Evolutionary conservation across 306 rosid species (phyloP).

Genomic region (Cicer arietinum): DNA sequence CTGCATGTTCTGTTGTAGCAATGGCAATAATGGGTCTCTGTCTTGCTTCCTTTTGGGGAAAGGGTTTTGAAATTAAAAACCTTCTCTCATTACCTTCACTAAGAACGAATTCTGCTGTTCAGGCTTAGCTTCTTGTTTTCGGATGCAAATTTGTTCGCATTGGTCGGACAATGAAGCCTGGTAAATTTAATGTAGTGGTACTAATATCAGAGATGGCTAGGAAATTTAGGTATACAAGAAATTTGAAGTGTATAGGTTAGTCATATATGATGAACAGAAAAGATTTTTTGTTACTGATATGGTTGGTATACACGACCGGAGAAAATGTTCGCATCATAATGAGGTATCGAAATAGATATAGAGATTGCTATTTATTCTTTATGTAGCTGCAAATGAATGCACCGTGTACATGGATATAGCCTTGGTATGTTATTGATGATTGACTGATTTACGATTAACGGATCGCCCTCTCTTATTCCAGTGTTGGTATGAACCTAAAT

Average conservation of each 20-base stretch:
- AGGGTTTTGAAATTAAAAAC: constrained; percentile 71
- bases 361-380: not conserved
- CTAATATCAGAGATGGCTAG: constrained; percentile 37
- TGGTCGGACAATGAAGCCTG: constrained; percentile 8
- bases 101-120: constrained; percentile 52
- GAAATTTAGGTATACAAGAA: constrained; percentile 36
- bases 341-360: constrained; percentile 3
- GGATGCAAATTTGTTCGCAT: not conserved
- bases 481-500: not conserved
- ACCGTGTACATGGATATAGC: constrained; percentile 4
- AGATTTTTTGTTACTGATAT: constrained; percentile 36
- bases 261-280: constrained; percentile 26
- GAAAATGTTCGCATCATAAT: not conserved
- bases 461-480: not conserved
- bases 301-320: constrained; percentile 8
- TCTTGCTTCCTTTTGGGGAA: constrained; percentile 96
- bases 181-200: constrained; percentile 15
- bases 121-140: constrained; percentile 44
- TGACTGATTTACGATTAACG: constrained; percentile 9
- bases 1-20: constrained; percentile 92
- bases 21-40: constrained; percentile 98
- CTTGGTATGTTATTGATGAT: not conserved
- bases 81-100: constrained; percentile 52
- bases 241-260: constrained; percentile 41
- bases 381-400: not conserved